Base-by-base conservation (phyloP, 768 basidiomycete species). In the Phylloporus arenicola region DNA sequence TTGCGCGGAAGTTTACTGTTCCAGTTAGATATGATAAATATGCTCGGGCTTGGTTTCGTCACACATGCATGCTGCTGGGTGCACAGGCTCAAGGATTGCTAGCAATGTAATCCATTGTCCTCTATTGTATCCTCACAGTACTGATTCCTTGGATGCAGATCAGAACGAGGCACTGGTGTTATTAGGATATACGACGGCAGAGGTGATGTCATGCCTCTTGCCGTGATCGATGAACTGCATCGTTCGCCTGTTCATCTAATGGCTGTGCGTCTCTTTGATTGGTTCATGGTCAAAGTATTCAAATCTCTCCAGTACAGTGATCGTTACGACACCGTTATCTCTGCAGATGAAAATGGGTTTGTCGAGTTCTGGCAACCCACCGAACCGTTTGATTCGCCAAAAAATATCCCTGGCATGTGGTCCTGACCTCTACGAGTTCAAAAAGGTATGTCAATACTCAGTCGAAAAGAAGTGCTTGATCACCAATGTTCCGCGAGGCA, bases 31-130 rank as follows among this genome's bases (percentile, higher is more conserved):
- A 97, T 98, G 95, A 98, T 98, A 62, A 98, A 96, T 67, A 96
- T 97, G 69, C 80, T 99, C 54, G 90, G 92, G 64, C 75, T 99
- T 44, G 86, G 81, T 2, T 98, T 82, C 64, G 79, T 75, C 17
- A 95, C 96, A 10, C 84, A 85, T 55, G 76, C 91, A 11, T 95
- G 92, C 62, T 94, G 92, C 64, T 99, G 95, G 95, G 87, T 98
- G 6, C 96, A 99, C 68, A 76, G 59, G 92, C 88, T 0, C 87
- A 91, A 63, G 84, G 86, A 16, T 65, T 99, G 12, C 74, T 99
- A 12, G 96, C 96, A 41, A 77, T 99, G 86, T 93, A 67, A 55
- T 84, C 64, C n/a, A 38, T 30, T 12, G 11, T 78, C 38, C 16
- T 20, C 14, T n/a, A 7, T 38, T 39, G 16, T 17, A 38, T 50